Conservation (phyloP, 768 basidiomycete species). For the Tricholomella constricta region DNA sequence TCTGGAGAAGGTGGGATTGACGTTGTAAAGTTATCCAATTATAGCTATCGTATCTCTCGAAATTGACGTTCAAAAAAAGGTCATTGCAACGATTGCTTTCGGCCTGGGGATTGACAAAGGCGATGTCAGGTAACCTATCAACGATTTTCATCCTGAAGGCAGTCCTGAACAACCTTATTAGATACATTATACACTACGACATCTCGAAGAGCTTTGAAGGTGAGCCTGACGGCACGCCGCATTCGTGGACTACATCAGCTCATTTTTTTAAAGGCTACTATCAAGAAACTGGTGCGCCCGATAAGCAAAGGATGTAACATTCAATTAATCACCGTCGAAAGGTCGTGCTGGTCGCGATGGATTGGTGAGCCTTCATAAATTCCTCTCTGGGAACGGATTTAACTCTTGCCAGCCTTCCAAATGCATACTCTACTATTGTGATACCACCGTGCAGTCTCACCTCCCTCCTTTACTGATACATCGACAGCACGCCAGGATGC, state of each 20-base stretch:
- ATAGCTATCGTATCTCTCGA: too few species aligned
- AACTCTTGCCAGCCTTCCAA: conserved; percentile 62
- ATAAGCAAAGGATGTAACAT: not conserved
- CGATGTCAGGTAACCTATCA: conserved; percentile 58
- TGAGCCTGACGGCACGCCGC: conserved; percentile 23
- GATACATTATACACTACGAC: conserved; percentile 83
- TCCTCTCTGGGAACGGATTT: not conserved
- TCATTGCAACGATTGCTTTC: conserved; percentile 82
- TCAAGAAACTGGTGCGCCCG: conserved; percentile 73
- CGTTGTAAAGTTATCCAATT: conserved; percentile 60
- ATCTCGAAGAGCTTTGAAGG: conserved; percentile 85
- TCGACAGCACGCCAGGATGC: conserved; percentile 77
- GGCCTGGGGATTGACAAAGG: conserved; percentile 87
- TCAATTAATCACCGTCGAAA: conserved; percentile 24
- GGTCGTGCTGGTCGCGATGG: conserved; percentile 84
- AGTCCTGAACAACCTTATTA: conserved; percentile 13
- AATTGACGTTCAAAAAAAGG: conserved; percentile 35
- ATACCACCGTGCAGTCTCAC: conserved; percentile 18
- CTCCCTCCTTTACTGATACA: not conserved
- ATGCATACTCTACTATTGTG: conserved; percentile 84
- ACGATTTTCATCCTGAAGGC: not conserved
- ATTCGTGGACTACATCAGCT: conserved; percentile 2
- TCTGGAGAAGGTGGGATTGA: conserved; percentile 57
- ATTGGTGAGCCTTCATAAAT: conserved; percentile 41
- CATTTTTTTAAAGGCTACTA: conserved; percentile 61